phyloP scores from a whole-genome alignment of 371 early-diverging fungal genomes.

The Smittium mucronatum region DNA sequence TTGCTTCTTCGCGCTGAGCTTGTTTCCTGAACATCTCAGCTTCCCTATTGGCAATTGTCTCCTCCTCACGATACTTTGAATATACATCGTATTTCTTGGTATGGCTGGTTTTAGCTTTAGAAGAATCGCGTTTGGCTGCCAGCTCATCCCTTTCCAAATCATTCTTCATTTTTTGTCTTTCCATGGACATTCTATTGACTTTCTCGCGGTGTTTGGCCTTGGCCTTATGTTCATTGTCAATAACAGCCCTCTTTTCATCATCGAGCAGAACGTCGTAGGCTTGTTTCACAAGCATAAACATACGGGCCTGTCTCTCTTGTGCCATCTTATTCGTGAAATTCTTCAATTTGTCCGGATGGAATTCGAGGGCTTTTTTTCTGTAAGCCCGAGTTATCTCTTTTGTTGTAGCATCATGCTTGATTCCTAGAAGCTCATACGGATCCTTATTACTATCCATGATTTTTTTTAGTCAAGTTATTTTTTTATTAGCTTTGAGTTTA shows the following conservation, averaged over 20 bases:
- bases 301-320: slow-evolving; percentile 15
- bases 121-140: slow-evolving; percentile 12
- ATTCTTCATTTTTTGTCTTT: slow-evolving; percentile 30
- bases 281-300: slow-evolving; percentile 24
- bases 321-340: slow-evolving; percentile 19
- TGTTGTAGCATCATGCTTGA: slow-evolving; percentile 43
- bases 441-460: slow-evolving; percentile 25
- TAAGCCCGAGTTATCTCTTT: slow-evolving; percentile 74
- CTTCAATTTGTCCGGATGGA: slow-evolving; percentile 58
- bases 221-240: slow-evolving; percentile 21
- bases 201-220: slow-evolving; percentile 21
- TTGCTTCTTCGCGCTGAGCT: slow-evolving; percentile 16
- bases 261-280: slow-evolving; percentile 29
- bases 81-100: neutral
- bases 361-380: slow-evolving; percentile 59
- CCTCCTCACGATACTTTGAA: neutral
- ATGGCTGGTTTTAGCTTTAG: slow-evolving; percentile 1
- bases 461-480: no score
- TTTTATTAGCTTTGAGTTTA: no score
- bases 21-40: slow-evolving; percentile 24
- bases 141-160: slow-evolving; percentile 25
- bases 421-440: slow-evolving; percentile 54
- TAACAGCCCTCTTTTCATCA: slow-evolving; percentile 14
- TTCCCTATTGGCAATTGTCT: slow-evolving; percentile 8
- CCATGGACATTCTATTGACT: slow-evolving; percentile 15